Evolutionary conservation across 345 rosid genomes (phyloP).

Genomic region (Linum trigynum): DNA sequence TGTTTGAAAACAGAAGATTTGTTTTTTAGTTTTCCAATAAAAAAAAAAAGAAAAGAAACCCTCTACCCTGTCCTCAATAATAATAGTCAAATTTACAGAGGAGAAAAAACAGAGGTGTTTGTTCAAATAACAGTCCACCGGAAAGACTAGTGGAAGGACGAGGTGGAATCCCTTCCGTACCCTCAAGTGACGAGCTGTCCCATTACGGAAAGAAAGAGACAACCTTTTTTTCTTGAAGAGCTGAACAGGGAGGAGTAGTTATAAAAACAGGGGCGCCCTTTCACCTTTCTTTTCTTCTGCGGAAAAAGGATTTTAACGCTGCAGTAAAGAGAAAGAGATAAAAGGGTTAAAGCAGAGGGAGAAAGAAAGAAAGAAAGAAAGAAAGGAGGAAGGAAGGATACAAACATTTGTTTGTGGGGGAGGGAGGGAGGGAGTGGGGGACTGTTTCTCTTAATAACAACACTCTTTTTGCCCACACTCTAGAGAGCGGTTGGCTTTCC

Average conservation of each 20-base stretch:
- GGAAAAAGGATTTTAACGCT: neutral
- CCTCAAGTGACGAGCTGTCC: neutral
- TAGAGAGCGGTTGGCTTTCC: neutral
- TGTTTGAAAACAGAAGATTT: too few relatives aligned
- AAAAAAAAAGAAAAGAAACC: too few relatives aligned
- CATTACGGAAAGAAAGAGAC: neutral
- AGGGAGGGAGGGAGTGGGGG: neutral
- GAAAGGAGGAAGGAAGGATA: neutral
- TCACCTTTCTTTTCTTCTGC: too few relatives aligned
- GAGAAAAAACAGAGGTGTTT: too few relatives aligned
- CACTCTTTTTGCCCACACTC: neutral
- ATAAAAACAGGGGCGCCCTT: too few relatives aligned
- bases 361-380: too few relatives aligned
- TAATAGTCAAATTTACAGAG: too few relatives aligned
- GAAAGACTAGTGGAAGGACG: neutral
- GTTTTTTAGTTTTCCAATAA: too few relatives aligned
- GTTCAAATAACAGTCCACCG: neutral
- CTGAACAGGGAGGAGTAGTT: neutral
- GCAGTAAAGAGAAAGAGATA: neutral
- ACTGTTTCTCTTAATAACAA: neutral
- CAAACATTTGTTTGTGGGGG: neutral
- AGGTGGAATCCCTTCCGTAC: neutral
- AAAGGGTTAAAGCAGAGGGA: neutral
- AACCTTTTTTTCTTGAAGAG: neutral
- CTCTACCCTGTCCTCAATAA: too few relatives aligned